These are phyloP conservation scores for Betula pendula DNA, from an alignment of 306 rosid genomes.

Conservation along the genomic window DNA sequence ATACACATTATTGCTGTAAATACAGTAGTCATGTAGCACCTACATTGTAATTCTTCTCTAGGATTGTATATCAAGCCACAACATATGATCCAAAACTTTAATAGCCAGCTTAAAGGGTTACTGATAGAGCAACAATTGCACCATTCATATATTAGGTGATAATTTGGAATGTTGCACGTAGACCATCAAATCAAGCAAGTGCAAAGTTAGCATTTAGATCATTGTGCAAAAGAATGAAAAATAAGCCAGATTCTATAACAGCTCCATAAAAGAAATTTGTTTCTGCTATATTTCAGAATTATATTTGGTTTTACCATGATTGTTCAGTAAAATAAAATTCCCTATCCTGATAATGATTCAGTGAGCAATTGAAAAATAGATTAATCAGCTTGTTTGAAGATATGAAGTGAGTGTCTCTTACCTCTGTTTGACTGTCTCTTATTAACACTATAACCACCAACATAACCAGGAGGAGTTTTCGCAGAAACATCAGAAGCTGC, in stretches of 20 bases:
- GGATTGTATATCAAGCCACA: neutral
- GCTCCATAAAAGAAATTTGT: neutral
- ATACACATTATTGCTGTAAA: neutral
- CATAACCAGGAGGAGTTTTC: slow-evolving; percentile 80
- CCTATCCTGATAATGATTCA: neutral
- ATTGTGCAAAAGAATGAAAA: neutral
- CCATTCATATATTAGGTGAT: neutral
- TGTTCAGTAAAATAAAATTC: neutral
- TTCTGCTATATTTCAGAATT: neutral
- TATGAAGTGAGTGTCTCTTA: slow-evolving; percentile 43
- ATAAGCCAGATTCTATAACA: neutral
- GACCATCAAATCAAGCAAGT: neutral
- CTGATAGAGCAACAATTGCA: neutral
- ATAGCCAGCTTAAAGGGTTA: neutral
- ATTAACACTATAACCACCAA: slow-evolving; percentile 93
- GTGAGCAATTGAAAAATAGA: slow-evolving; percentile 6
- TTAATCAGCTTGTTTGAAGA: slow-evolving; percentile 20
- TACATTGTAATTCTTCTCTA: neutral
- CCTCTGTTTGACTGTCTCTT: slow-evolving; percentile 98
- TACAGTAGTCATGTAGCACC: neutral
- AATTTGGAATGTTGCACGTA: no score
- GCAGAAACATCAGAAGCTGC: slow-evolving; percentile 77
- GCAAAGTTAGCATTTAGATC: neutral
- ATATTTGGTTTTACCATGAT: neutral
- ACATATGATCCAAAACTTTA: neutral